Evolutionary conservation across 257 asterid species (phyloP).

Genomic region (Solanum chaucha): DNA sequence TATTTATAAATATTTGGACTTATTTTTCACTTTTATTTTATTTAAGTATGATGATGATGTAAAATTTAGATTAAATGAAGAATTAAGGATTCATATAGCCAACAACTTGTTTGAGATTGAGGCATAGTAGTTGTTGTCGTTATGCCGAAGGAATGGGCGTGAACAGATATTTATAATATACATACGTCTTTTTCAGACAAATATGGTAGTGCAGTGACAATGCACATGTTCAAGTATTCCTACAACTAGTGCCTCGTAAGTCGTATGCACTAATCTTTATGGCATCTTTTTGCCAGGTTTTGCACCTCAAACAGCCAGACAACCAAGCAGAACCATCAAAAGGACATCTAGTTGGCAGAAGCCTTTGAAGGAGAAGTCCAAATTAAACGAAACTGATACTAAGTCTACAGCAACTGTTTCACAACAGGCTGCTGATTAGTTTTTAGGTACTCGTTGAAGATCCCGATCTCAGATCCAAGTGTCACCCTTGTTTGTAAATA

Average conservation of each 20-base stretch:
- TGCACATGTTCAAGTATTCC: background rate
- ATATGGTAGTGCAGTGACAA: background rate
- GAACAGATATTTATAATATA: background rate
- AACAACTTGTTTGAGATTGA: background rate
- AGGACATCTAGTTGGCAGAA: conserved; percentile 34
- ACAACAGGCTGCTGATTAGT: conserved; percentile 15
- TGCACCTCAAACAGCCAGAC: conserved; percentile 34
- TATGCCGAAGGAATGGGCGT: background rate
- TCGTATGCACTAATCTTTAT: background rate
- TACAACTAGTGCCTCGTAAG: too few relatives aligned
- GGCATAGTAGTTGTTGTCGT: background rate
- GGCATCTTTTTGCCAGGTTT: conserved; percentile 35
- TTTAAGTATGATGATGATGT: background rate
- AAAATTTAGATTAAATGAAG: background rate
- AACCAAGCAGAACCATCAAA: conserved; percentile 30
- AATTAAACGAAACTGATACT: conserved; percentile 21
- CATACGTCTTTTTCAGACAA: background rate
- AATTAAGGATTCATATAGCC: background rate
- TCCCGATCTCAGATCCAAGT: conserved; percentile 16
- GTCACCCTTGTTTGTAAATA: conserved; percentile 37
- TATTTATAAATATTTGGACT: background rate
- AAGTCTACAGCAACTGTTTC: conserved; percentile 25
- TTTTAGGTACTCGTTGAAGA: conserved; percentile 7
- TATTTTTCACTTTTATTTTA: background rate
- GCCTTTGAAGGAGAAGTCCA: conserved; percentile 36